phyloP scores from a whole-genome alignment of 805 yeast species.

The Candida pseudofarinosa region DNA sequence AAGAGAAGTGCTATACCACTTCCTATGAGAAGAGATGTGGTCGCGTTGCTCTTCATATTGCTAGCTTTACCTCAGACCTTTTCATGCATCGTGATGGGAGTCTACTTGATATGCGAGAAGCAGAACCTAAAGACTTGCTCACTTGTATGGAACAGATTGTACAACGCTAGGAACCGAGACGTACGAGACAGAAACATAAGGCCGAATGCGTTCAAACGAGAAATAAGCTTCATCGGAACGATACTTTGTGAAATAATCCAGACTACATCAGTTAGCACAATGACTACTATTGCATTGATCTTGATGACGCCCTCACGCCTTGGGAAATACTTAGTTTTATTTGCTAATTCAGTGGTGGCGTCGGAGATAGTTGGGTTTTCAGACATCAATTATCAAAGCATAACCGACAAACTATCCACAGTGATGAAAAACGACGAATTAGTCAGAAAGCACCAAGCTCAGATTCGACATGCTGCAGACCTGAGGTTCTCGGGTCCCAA shows the following conservation, averaged over 20 bases:
- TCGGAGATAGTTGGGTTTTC: constrained; percentile 26
- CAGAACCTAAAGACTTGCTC: background rate
- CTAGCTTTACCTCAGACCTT: constrained; percentile 23
- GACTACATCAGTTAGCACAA: background rate
- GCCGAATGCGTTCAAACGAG: background rate
- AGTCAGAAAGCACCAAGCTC: background rate
- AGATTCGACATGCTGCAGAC: background rate
- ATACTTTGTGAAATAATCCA: background rate
- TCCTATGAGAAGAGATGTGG: constrained; percentile 17
- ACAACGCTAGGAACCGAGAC: background rate
- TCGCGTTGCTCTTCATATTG: constrained; percentile 28
- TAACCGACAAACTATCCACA: constrained; percentile 14
- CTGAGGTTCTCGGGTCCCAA: background rate
- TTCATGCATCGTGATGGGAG: constrained; percentile 18
- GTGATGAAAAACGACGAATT: background rate
- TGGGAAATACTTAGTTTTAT: constrained; percentile 18
- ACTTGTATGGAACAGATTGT: background rate
- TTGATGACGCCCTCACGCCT: background rate
- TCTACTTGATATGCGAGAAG: constrained; percentile 10
- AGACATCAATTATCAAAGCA: constrained; percentile 18
- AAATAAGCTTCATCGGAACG: background rate
- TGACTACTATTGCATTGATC: background rate
- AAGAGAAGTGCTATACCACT: background rate
- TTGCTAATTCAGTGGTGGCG: constrained; percentile 29
- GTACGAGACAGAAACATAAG: background rate